Conservation (phyloP, 2,329 filamentous ascomycete species). For the Gaeumannomyces tritici region DNA sequence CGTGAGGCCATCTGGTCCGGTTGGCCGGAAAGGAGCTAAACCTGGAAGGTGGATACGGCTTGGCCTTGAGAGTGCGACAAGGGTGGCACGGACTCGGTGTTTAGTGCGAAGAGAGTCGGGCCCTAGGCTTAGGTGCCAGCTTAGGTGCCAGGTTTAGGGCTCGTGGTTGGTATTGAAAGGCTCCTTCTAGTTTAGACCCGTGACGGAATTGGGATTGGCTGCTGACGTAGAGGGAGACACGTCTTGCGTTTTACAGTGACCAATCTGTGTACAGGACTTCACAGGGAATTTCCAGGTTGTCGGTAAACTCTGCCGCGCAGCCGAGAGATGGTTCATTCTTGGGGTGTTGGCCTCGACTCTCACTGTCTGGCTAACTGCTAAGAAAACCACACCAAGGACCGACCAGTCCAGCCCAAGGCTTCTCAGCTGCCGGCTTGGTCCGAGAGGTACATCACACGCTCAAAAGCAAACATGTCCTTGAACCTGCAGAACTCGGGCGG, state of each 20-base stretch:
- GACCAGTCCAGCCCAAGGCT: too few species aligned
- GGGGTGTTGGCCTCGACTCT: too few species aligned
- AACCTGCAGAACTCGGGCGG: conserved; percentile 15
- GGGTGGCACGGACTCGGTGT: not conserved
- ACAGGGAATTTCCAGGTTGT: too few species aligned
- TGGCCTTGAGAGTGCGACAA: not conserved
- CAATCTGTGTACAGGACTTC: too few species aligned
- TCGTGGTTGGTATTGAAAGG: not conserved
- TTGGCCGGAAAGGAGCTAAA: conserved; percentile 1
- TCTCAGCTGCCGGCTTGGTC: not conserved
- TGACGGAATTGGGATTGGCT: too few species aligned
- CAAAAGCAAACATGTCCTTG: conserved; percentile 15
- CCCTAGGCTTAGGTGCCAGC: too few species aligned
- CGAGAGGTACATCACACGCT: conserved; percentile 7
- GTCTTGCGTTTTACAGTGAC: too few species aligned
- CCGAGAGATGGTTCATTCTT: too few species aligned
- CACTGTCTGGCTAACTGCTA: too few species aligned
- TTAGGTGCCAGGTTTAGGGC: not conserved
- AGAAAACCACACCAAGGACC: too few species aligned
- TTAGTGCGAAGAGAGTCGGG: not conserved
- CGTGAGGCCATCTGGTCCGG: conserved; percentile 1
- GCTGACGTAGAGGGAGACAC: too few species aligned
- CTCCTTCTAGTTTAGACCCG: too few species aligned
- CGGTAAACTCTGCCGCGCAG: not conserved
- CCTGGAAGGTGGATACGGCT: not conserved